Percentiles rank a stretch among this genome's conserved stretches.
These are phyloP conservation scores for Boletus tomentosulus DNA, from an alignment of 768 basidiomycete species.

Conservation along the genomic window DNA sequence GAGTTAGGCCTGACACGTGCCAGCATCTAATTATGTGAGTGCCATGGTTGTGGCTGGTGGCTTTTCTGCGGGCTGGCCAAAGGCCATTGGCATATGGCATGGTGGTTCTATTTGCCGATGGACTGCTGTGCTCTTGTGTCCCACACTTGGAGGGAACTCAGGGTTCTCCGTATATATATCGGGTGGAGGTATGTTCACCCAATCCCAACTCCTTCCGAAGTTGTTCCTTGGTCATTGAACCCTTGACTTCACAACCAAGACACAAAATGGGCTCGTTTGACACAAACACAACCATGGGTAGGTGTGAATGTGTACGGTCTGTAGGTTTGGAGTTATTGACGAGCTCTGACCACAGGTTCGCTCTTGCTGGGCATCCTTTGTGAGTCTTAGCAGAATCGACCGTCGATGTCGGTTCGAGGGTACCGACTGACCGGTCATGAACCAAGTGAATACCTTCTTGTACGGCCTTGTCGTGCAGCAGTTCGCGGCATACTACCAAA, in stretches of 20 bases:
- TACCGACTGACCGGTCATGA: background rate
- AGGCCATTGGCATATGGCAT: background rate
- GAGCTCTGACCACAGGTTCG: slow-evolving; percentile 4
- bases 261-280: background rate
- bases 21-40: background rate
- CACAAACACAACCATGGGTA: background rate
- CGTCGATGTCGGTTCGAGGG: background rate
- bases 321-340: background rate
- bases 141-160: background rate
- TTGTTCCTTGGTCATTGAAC: background rate
- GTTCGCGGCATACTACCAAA: slow-evolving; percentile 36
- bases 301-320: background rate
- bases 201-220: background rate
- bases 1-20: background rate
- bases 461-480: slow-evolving; percentile 41
- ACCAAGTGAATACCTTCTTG: slow-evolving; percentile 23
- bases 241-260: background rate
- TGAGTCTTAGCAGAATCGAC: background rate
- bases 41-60: background rate
- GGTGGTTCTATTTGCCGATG: background rate
- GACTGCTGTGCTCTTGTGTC: background rate
- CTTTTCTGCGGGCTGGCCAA: background rate
- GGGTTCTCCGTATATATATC: background rate
- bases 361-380: slow-evolving; percentile 6
- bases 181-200: background rate